Conservation (phyloP, 805 yeast genomes). For the Barnettozyma sp. region DNA sequence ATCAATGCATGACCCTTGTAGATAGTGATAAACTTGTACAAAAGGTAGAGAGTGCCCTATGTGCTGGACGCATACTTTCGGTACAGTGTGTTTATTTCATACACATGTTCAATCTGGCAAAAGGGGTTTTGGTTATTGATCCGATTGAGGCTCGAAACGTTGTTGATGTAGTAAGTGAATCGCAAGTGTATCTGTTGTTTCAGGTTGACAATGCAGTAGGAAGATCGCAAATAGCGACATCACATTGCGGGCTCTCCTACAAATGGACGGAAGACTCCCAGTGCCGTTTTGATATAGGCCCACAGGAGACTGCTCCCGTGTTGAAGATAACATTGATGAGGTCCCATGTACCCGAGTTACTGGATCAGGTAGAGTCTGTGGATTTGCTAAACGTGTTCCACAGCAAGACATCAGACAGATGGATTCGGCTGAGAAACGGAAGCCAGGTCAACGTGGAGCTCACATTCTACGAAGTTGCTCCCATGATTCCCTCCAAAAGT, state of each 20-base stretch:
- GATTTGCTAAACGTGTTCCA: constrained; percentile 15
- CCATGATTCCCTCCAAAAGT: constrained; percentile 17
- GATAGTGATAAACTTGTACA: no score
- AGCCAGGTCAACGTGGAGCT: constrained; percentile 20
- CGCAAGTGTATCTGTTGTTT: constrained; percentile 18
- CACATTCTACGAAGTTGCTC: constrained; percentile 22
- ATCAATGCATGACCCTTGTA: no score
- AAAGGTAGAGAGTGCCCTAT: no score
- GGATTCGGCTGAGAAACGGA: constrained; percentile 12
- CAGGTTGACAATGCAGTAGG: constrained; percentile 17
- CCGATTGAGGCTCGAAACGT: constrained; percentile 20
- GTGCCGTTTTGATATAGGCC: constrained; percentile 20
- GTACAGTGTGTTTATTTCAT: not conserved
- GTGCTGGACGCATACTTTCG: no score
- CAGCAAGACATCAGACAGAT: constrained; percentile 11
- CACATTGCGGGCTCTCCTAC: no score
- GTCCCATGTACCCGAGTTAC: constrained; percentile 11
- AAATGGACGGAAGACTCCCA: constrained; percentile 23
- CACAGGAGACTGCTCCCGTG: constrained; percentile 8
- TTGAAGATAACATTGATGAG: constrained; percentile 19
- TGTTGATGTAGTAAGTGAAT: not conserved
- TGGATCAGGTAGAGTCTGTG: constrained; percentile 16
- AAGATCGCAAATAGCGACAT: constrained; percentile 10
- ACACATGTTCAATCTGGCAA: constrained; percentile 13
- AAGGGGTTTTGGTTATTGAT: constrained; percentile 22